phyloP scores from a whole-genome alignment of 2,329 filamentous ascomycete genomes.

The Boeremia lycopersici region DNA sequence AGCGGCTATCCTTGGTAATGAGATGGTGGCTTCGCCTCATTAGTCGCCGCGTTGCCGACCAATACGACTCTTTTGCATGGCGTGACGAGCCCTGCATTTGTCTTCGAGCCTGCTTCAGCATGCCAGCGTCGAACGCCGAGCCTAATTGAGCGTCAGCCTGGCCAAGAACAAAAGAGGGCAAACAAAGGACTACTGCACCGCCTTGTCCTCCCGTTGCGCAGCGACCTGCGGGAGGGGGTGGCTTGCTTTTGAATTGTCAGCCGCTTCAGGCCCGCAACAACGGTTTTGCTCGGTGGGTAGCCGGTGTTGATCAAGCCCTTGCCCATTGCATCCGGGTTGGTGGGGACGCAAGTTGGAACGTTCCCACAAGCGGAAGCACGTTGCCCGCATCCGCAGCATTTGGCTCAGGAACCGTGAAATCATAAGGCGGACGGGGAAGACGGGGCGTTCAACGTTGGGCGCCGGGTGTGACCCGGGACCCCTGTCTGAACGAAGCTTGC shows the following conservation, averaged over 20 bases:
- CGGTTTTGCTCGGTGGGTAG: conserved; percentile 5
- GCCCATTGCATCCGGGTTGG: conserved; percentile 18
- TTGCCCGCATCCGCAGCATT: conserved; percentile 28
- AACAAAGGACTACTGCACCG: conserved; percentile 14
- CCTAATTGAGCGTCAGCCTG: conserved; percentile 6
- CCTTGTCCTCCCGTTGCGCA: conserved; percentile 7
- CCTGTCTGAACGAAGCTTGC: conserved; percentile 18
- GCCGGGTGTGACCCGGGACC: conserved; percentile 18
- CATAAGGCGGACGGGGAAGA: conserved; percentile 37
- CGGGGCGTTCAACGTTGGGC: conserved; percentile 25
- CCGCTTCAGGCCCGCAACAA: conserved; percentile 13
- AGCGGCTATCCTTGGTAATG: conserved; percentile 20
- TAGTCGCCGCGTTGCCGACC: conserved; percentile 5
- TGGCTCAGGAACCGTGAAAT: conserved; percentile 24
- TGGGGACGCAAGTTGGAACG: conserved; percentile 27
- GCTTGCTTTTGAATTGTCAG: conserved; percentile 10
- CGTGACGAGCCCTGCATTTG: conserved; percentile 13
- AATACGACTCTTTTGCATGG: conserved; percentile 16
- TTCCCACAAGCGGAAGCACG: conserved; percentile 23
- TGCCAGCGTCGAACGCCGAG: conserved; percentile 4
- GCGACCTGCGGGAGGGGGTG: not conserved
- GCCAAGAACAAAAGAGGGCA: conserved; percentile 3
- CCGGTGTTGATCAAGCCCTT: conserved; percentile 10
- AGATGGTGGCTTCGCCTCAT: conserved; percentile 22
- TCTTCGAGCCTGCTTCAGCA: not conserved